Conservation (phyloP, 805 yeast genomes). For the Torulaspora delbrueckii region DNA sequence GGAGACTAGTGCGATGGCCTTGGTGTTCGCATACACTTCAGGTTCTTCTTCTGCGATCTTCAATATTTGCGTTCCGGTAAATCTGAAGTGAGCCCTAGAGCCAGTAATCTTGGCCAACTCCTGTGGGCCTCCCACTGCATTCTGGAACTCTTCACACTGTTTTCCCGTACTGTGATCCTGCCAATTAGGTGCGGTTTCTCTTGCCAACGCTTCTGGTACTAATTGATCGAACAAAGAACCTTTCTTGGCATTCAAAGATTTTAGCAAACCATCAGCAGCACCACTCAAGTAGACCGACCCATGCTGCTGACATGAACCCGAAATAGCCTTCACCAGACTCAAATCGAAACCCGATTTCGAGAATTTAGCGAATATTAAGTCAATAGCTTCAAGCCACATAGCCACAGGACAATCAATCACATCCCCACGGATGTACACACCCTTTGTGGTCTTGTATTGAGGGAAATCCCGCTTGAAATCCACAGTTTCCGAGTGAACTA, state of each 20-base stretch:
- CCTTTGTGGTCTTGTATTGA: slow-evolving; percentile 62
- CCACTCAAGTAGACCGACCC: slow-evolving; percentile 81
- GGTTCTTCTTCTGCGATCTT: slow-evolving; percentile 55
- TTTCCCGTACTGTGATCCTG: slow-evolving; percentile 84
- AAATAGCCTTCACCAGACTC: slow-evolving; percentile 53
- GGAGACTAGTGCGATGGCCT: slow-evolving; percentile 68
- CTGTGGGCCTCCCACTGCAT: slow-evolving; percentile 52
- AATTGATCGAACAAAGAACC: slow-evolving; percentile 45
- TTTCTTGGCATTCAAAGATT: slow-evolving; percentile 31
- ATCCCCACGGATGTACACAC: slow-evolving; percentile 54
- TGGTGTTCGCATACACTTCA: slow-evolving; percentile 50
- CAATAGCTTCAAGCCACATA: slow-evolving; percentile 88
- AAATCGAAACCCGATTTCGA: slow-evolving; percentile 58
- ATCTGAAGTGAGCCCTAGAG: slow-evolving; percentile 81
- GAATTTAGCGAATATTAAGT: slow-evolving; percentile 47
- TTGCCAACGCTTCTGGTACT: slow-evolving; percentile 50
- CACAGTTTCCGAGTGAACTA: slow-evolving; percentile 54
- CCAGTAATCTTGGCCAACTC: slow-evolving; percentile 67
- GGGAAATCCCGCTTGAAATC: slow-evolving; percentile 67
- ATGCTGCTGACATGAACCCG: slow-evolving; percentile 91
- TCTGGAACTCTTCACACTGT: slow-evolving; percentile 61
- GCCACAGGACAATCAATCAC: slow-evolving; percentile 73
- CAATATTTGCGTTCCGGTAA: slow-evolving; percentile 88
- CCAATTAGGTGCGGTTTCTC: slow-evolving; percentile 80
- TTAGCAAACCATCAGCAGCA: slow-evolving; percentile 41